Evolutionary conservation across 2,329 filamentous ascomycete genomes (phyloP), one percentile per base, ranked within the genome.

Genomic region (Monosporascus cannonballus): DNA sequence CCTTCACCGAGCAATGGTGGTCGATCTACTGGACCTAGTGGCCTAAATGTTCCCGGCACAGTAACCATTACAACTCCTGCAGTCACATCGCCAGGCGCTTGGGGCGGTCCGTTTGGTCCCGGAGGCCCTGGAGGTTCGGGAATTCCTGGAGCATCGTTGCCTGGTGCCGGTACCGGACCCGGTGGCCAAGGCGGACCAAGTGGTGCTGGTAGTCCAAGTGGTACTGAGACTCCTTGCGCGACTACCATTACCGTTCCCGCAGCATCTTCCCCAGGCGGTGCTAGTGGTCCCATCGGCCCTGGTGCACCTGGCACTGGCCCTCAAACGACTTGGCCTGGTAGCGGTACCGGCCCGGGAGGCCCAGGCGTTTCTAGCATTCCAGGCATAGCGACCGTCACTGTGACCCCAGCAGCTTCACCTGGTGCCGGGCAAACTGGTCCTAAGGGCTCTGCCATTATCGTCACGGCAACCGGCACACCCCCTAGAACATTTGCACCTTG

Each of bases 11-110:
- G 30, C 30, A 14, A 34, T 34, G 30, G 30, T 14, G 30, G 30
- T 34, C 30, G 30, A 14, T 9, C 30, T 34, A 34, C 30, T 34
- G 30, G 30, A 14, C 39, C 18, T 24, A 20, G 2, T 42, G 17
- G 38, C 30, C 30, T 11, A 34, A 34, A 14, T 14, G 9, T 18
- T 20, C 17, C 38, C 17, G 38, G 9, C 17, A 41, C 38, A 1
- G 17, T n/a, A 8, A n/a, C 38, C 11, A 54, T 66, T 52, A 64
- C 63, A 47, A 54, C 58, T 27, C 59, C 61, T 47, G 56, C 54
- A 8, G 55, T 34, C 11, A 34, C 30, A 14, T 14, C 30, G 11
- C 30, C 11, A 34, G 30, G 30, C 25, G 25, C 25, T 25, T 4
- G 25, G 7, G 25, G 25, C 11, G 30, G 11, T 34, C 11, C 30